phyloP scores from a whole-genome alignment of 305 asterid genomes.

The Stenogyne calaminthoides region DNA sequence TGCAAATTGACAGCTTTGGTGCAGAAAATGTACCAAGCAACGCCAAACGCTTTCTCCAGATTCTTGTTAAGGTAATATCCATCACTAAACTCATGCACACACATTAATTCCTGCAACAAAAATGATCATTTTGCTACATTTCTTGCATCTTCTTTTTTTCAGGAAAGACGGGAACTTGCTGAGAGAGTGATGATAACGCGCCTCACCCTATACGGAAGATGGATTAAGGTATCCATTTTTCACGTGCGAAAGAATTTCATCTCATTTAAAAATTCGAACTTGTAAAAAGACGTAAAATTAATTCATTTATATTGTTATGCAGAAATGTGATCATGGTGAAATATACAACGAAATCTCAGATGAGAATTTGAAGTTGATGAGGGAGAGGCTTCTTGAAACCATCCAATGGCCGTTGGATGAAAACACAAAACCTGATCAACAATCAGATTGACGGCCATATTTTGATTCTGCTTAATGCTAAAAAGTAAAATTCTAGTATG shows the following conservation, averaged over 20 bases:
- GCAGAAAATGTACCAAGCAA: conserved; percentile 53
- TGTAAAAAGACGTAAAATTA: too few relatives aligned
- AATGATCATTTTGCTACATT: neutral
- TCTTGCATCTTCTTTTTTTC: neutral
- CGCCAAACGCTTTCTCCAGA: conserved; percentile 57
- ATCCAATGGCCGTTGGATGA: conserved; percentile 70
- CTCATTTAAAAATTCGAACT: too few relatives aligned
- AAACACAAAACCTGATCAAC: conserved; percentile 20
- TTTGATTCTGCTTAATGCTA: too few relatives aligned
- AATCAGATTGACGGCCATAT: neutral
- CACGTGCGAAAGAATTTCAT: too few relatives aligned
- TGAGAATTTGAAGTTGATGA: conserved; percentile 70
- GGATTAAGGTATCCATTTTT: conserved; percentile 61
- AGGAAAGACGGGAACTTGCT: conserved; percentile 80
- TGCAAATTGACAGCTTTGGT: conserved; percentile 47
- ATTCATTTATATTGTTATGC: neutral
- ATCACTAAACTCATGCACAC: neutral
- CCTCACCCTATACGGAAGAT: conserved; percentile 64
- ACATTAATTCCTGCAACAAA: neutral
- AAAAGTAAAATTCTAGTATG: too few relatives aligned
- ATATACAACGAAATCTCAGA: conserved; percentile 61
- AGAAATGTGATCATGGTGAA: conserved; percentile 66
- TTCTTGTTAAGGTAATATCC: conserved; percentile 60
- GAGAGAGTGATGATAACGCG: conserved; percentile 90
- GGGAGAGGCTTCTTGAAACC: conserved; percentile 68